Conservation (phyloP, 352 stramenopile genomes). For the Globisporangium uncinulatum region DNA sequence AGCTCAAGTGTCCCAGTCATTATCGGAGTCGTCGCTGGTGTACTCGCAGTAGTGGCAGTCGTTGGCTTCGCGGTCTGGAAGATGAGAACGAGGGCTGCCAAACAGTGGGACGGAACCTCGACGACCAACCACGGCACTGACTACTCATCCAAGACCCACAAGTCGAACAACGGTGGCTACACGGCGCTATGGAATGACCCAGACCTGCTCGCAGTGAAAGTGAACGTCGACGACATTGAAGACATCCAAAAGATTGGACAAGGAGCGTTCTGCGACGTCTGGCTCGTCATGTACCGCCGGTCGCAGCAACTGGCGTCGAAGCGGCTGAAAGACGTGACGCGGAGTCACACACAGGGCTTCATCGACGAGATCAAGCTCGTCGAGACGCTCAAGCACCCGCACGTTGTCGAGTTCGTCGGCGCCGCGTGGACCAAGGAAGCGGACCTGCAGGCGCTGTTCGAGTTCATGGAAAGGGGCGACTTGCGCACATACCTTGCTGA, state of each 20-base stretch:
- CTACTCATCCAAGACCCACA: not conserved
- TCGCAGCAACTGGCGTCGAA: slow-evolving; percentile 34
- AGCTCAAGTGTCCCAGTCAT: not conserved
- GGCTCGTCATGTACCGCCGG: slow-evolving; percentile 30
- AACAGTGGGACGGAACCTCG: not conserved
- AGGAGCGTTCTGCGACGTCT: slow-evolving; percentile 29
- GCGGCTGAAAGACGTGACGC: slow-evolving; percentile 16
- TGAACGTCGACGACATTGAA: slow-evolving; percentile 34
- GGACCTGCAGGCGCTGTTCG: slow-evolving; percentile 13
- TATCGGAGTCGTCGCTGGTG: slow-evolving; percentile 2
- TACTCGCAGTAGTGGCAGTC: slow-evolving; percentile 8
- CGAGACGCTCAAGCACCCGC: slow-evolving; percentile 11
- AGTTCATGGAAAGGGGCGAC: slow-evolving; percentile 12
- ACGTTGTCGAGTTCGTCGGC: slow-evolving; percentile 15
- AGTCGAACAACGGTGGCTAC: not conserved
- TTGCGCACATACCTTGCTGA: slow-evolving; percentile 28
- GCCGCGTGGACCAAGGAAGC: slow-evolving; percentile 10
- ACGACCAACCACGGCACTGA: not conserved
- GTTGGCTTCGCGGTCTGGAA: not conserved
- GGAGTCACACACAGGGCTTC: slow-evolving; percentile 10
- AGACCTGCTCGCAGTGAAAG: slow-evolving; percentile 29
- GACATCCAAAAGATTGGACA: slow-evolving; percentile 27
- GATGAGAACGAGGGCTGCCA: not conserved
- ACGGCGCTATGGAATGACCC: slow-evolving; percentile 38
- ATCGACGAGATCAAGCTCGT: slow-evolving; percentile 16